phyloP scores from a whole-genome alignment of 352 stramenopile genomes.

The Pythium vanterpoolii region DNA sequence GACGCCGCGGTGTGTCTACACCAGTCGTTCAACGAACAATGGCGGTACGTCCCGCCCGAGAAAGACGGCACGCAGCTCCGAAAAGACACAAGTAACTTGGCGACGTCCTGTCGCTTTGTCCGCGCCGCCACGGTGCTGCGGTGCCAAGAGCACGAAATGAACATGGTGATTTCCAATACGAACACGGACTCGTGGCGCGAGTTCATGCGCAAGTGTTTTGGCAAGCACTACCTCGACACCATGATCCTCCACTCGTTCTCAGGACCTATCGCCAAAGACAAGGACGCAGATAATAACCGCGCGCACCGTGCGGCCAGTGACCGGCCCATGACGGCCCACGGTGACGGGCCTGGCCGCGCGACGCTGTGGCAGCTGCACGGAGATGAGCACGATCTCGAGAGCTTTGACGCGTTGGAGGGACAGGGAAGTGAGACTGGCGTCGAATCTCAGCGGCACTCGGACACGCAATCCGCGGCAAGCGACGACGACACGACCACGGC shows the following conservation, averaged over 20 bases:
- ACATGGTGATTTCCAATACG: slow-evolving; percentile 66
- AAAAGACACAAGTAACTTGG: slow-evolving; percentile 80
- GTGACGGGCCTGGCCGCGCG: slow-evolving; percentile 18
- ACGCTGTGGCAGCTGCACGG: slow-evolving; percentile 9
- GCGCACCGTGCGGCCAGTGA: slow-evolving; percentile 19
- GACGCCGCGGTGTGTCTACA: slow-evolving; percentile 58
- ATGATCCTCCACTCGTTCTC: slow-evolving; percentile 68
- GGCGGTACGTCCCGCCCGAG: slow-evolving; percentile 74
- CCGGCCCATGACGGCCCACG: not conserved
- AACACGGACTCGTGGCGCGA: slow-evolving; percentile 70
- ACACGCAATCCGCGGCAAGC: slow-evolving; percentile 16
- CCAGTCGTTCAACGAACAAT: slow-evolving; percentile 79
- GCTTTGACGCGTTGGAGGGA: not conserved
- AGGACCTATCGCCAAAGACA: not conserved
- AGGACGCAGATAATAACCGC: slow-evolving; percentile 24
- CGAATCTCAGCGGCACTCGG: slow-evolving; percentile 4
- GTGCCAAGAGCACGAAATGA: slow-evolving; percentile 73
- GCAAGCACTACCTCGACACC: slow-evolving; percentile 70
- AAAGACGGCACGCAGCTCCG: slow-evolving; percentile 78
- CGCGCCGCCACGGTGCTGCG: slow-evolving; percentile 65
- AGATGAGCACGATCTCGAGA: not conserved
- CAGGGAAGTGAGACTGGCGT: not conserved
- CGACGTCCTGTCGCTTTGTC: slow-evolving; percentile 58
- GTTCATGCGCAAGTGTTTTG: slow-evolving; percentile 74
- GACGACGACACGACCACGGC: slow-evolving; percentile 13